Conservation (phyloP, 148 eudicot genomes). For the Vaccinium vitisidaea region DNA sequence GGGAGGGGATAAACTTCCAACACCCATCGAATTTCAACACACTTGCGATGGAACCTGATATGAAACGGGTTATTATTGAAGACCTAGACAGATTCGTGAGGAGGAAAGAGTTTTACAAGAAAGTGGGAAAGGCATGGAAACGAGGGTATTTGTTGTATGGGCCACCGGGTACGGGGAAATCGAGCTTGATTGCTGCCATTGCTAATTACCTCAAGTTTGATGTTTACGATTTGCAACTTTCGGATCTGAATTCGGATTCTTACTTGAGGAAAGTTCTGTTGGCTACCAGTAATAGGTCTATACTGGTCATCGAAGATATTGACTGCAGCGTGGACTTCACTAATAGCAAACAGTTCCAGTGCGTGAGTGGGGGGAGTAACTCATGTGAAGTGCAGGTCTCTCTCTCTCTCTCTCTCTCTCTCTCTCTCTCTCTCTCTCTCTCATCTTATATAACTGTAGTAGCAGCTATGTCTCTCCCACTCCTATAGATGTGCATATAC, state of each 20-base stretch:
- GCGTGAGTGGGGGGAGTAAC: background rate
- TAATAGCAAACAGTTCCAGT: background rate
- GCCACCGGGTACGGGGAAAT: slow-evolving; percentile 63
- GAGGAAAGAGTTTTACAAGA: slow-evolving; percentile 45
- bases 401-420: background rate
- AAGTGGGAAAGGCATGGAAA: slow-evolving; percentile 67
- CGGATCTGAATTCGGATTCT: slow-evolving; percentile 28
- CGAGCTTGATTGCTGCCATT: slow-evolving; percentile 63
- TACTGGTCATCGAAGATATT: slow-evolving; percentile 57
- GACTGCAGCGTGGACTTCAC: slow-evolving; percentile 42
- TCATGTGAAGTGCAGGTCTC: background rate
- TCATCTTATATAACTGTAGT: too few species aligned
- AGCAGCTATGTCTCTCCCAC: too few species aligned
- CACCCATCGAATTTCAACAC: slow-evolving; percentile 59
- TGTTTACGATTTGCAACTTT: slow-evolving; percentile 49
- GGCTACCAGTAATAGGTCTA: slow-evolving; percentile 40
- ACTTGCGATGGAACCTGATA: slow-evolving; percentile 43
- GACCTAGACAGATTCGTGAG: slow-evolving; percentile 46
- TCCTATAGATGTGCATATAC: too few species aligned
- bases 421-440: background rate
- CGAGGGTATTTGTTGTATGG: slow-evolving; percentile 63
- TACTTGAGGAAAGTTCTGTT: slow-evolving; percentile 44
- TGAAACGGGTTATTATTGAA: slow-evolving; percentile 31
- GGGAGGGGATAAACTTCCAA: slow-evolving; percentile 42
- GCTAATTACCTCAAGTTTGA: slow-evolving; percentile 56